Percentiles rank a stretch among this genome's conserved stretches.
Conservation (phyloP, 2,329 filamentous ascomycete genomes). For the Raffaelea albimanens region DNA sequence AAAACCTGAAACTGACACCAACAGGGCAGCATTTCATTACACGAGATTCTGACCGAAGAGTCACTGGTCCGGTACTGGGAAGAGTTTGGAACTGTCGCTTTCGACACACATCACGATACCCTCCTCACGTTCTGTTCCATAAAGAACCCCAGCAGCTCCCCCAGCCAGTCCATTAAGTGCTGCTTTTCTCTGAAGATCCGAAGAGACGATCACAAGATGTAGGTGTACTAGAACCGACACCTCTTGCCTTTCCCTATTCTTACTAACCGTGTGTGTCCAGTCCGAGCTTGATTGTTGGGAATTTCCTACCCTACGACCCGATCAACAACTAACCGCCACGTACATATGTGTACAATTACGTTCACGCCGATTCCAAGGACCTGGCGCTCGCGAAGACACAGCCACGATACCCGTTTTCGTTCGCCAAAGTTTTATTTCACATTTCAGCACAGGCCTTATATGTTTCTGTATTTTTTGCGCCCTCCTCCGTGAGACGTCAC, state of each 20-base stretch:
- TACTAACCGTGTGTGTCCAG: slow-evolving; percentile 39
- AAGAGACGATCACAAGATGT: slow-evolving; percentile 94
- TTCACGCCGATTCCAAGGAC: not conserved
- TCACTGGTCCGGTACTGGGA: slow-evolving; percentile 97
- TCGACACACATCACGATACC: slow-evolving; percentile 87
- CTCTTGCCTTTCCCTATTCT: not conserved
- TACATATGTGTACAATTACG: not conserved
- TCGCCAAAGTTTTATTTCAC: not conserved
- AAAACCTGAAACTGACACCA: not conserved
- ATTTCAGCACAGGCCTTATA: not conserved
- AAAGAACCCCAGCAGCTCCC: slow-evolving; percentile 66
- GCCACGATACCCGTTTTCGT: not conserved
- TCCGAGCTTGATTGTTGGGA: slow-evolving; percentile 89
- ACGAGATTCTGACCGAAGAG: slow-evolving; percentile 92
- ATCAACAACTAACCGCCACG: not conserved
- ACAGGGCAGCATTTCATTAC: slow-evolving; percentile 89
- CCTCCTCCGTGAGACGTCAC: too few species aligned
- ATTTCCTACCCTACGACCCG: slow-evolving; percentile 83
- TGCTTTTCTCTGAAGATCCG: slow-evolving; percentile 97
- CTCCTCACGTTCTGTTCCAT: slow-evolving; percentile 88
- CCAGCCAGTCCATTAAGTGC: slow-evolving; percentile 70
- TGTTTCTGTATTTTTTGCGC: not conserved
- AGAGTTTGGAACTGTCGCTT: slow-evolving; percentile 96
- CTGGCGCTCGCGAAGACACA: not conserved
- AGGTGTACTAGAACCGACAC: too few species aligned